Evolutionary conservation across 2,329 filamentous ascomycete genomes (phyloP), one percentile per base, ranked within the genome.

Genomic region (Raffaelea ambrosiae): DNA sequence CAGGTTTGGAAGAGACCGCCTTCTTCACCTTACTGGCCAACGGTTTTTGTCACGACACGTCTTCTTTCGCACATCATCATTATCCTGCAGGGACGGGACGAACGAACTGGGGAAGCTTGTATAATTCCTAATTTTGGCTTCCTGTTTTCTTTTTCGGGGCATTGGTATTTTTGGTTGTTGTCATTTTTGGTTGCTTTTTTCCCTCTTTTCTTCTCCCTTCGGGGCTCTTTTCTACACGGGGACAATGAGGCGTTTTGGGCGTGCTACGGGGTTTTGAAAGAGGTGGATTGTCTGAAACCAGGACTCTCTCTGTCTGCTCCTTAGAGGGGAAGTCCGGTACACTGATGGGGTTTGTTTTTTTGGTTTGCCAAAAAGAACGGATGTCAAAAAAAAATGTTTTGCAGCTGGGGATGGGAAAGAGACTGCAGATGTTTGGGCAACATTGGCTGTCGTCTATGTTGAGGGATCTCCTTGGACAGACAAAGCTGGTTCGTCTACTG

Each of bases 51-150:
- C 26, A 29, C 26, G 26, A 7, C 26, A 29, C 26, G 7, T 13
- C 26, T 13, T 29, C 26, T 29, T 29, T 29, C 26, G 13, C 26
- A 39, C 31, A 44, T 16, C 43, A 41, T 22, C 26, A 40, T 29
- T 35, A 14, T 23, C 21, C 20, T 21, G 20, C 20, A 41, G 13
- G n/a, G 18, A 21, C 20, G 21, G 40, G 19, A 41, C 43, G 23
- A 16, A 14, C 11, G 20, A 35, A 21, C 20, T 40, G n/a, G 39
- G 22, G 39, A 40, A 19, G 21, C 46, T 18, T 48, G 41, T 48
- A 44, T 35, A 31, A 40, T 44, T 44, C 26, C 36, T 43, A 29
- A 29, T 38, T 39, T 39, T 47, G 40, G 8, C 4, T 42, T 33
- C 31, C 16, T 33, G 31, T 9, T 33, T 33, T 33, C 9, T 33